Evolutionary conservation across 768 basidiomycete genomes (phyloP), one percentile per base, ranked within the genome.

Genomic region (Leucocoprinus birnbaumii): DNA sequence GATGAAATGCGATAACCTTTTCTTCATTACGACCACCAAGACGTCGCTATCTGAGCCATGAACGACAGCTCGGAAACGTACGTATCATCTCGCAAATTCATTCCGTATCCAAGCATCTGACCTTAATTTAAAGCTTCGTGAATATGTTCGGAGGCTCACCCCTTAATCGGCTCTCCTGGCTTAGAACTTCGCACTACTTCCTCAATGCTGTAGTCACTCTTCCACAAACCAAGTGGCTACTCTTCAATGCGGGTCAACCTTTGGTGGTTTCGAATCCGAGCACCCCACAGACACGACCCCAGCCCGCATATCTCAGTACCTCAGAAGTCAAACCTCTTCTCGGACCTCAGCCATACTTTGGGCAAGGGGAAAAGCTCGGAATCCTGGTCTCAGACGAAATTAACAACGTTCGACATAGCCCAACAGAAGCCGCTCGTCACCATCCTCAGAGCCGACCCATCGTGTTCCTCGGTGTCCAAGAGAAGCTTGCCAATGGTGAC

Each of bases 391-490:
- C 66, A 10, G 67, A 73, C 19, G 68, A 71, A 11, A 62, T 65
- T 16, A 60, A 63, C 19, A 65, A 67, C 16, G 63, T 35, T 24
- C 51, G 44, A 21, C 65, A 70, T 40, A 70, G 71, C 2, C 67
- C 69, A 7, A 74, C 75, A 1, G 82, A 87, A 61, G 78, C 84
- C 5, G 80, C 78, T 0, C 79, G 91, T 16, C 72, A 89, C 57
- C 77, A 75, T 22, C 54, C 54, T 21, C 40, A 55, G 10, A 82
- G 82, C 10, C 66, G 76, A 1, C 81, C 78, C 0, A 66, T 92
- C 57, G 83, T 93, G 37, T 95, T 95, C 68, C 83, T 95, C 18
- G 93, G 93, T 24, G 68, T 94, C 45, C 79, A 84, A 61, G 91
- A 94, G 61, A 52, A 59, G 11, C 64, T 68, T 6, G 59, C 67